These are phyloP conservation scores for Solanum paucissectum DNA, from an alignment of 257 asterid species.

Conservation along the genomic window DNA sequence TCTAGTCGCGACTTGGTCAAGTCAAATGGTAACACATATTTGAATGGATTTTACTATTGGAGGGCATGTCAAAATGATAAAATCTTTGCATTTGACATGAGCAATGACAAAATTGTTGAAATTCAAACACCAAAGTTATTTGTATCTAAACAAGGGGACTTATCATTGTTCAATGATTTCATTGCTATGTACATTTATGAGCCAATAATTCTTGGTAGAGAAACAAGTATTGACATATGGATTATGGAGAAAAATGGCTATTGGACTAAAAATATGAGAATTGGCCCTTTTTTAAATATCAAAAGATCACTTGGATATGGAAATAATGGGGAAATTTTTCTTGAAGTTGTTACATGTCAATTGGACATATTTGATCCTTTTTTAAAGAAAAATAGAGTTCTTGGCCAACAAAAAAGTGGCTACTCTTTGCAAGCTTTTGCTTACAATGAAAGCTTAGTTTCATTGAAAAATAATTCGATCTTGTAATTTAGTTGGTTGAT, in stretches of 20 bases:
- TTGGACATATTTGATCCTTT: not conserved
- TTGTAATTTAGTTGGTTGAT: not conserved
- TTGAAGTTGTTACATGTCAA: slow-evolving; percentile 11
- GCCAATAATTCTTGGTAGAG: not conserved
- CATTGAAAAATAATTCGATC: not conserved
- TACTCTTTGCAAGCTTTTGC: not conserved
- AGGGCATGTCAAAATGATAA: slow-evolving; percentile 7
- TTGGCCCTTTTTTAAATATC: slow-evolving; percentile 25
- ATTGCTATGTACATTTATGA: slow-evolving; percentile 28
- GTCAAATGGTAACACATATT: slow-evolving; percentile 25
- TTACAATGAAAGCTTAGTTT: slow-evolving; percentile 2
- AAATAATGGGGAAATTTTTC: slow-evolving; percentile 21
- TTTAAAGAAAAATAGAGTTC: not conserved
- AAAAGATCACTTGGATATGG: slow-evolving; percentile 35
- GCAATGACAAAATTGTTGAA: slow-evolving; percentile 16
- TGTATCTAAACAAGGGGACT: slow-evolving; percentile 15
- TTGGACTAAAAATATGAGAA: slow-evolving; percentile 19
- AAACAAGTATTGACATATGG: slow-evolving; percentile 26
- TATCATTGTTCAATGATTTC: slow-evolving; percentile 21
- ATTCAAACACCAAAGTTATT: slow-evolving; percentile 17
- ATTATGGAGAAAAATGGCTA: slow-evolving; percentile 19
- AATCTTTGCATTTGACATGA: slow-evolving; percentile 30
- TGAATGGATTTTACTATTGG: slow-evolving; percentile 44
- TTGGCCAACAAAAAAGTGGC: not conserved
- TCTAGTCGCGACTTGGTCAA: slow-evolving; percentile 3